Evolutionary conservation across 805 yeast species (phyloP), one percentile per base, ranked within the genome.

Genomic region (Kluyveromyces wickerhamii): DNA sequence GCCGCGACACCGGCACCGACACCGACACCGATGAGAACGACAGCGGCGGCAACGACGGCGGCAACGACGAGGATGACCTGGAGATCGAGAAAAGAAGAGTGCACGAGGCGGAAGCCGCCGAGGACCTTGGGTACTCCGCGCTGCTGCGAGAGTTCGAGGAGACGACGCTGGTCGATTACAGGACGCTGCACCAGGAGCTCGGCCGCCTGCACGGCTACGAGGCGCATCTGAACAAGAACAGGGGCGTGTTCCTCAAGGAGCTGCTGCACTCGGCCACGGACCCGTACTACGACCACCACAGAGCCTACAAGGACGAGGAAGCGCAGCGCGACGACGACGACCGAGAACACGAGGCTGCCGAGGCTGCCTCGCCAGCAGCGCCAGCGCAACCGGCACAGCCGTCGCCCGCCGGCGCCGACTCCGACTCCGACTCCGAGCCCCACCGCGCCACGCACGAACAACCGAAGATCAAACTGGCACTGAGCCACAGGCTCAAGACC

Each of bases 381-480:
- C 24, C 27, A 17, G n/a, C 32, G 11, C 19, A 26, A 25, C 7
- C 13, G 13, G 11, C 21, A 15, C 34, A n/a, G n/a, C 34, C 3
- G 6, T 7, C 11, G 5, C 27, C 15, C 3, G 9, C 27, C 11
- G 12, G 15, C 18, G 11, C 17, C 18, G 32, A 25, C 13, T 5
- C 23, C 22, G 19, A n/a, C 5, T 31, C 19, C 11, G 21, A 3
- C 15, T 7, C 14, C 30, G 26, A n/a, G 10, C 21, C n/a, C 8
- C 32, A 19, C n/a, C 29, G 33, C n/a, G 29, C 7, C 39, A 29
- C 19, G 39, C 38, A 14, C 37, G 18, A 27, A 18, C 27, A 27
- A 18, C 27, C 49, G 29, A 51, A 47, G 30, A 52, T 54, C 27
- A 54, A 52, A 28, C 37, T 53, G 28, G 51, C 54, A 2, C 42